A percentile compares a stretch with the other conserved stretches of the same genome.
phyloP scores from a whole-genome alignment of 2,329 filamentous ascomycete species.

The Exophiala phaeomuriformis region DNA sequence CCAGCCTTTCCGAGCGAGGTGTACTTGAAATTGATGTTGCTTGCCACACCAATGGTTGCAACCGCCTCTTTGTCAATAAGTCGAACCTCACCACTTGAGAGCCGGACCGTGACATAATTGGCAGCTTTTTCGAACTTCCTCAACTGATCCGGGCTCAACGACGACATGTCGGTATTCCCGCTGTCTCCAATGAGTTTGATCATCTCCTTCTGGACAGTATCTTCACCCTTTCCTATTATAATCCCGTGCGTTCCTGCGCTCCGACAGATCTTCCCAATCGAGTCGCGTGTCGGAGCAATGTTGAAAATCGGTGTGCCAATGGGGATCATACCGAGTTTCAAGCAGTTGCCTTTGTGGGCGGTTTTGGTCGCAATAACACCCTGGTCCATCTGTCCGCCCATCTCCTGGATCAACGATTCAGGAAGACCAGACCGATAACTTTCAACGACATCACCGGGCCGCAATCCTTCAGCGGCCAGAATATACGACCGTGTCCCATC shows the following conservation, averaged over 20 bases:
- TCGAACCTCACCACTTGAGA: constrained; percentile 89
- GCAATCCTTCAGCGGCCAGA: constrained; percentile 87
- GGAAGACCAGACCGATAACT: constrained; percentile 90
- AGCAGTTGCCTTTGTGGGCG: constrained; percentile 85
- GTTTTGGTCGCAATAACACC: constrained; percentile 95
- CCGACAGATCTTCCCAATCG: constrained; percentile 78
- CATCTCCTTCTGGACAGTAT: constrained; percentile 40
- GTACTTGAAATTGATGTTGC: constrained; percentile 88
- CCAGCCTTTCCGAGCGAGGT: constrained; percentile 90
- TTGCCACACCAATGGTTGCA: constrained; percentile 87
- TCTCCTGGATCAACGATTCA: constrained; percentile 73
- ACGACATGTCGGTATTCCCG: constrained; percentile 28
- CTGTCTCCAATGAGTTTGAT: constrained; percentile 24
- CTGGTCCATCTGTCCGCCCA: constrained; percentile 88
- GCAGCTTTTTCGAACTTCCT: constrained; percentile 52
- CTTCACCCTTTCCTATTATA: constrained; percentile 81
- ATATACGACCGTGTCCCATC: constrained; percentile 81
- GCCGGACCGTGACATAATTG: constrained; percentile 71
- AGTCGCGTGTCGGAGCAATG: constrained; percentile 64
- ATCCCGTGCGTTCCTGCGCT: constrained; percentile 89
- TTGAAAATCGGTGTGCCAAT: constrained; percentile 90
- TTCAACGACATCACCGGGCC: constrained; percentile 83
- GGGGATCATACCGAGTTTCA: constrained; percentile 92
- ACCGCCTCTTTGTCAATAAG: constrained; percentile 87
- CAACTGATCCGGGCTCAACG: constrained; percentile 34